Evolutionary conservation across 768 basidiomycete species (phyloP).

Genomic region (Rubroboletus pulcherrimus): DNA sequence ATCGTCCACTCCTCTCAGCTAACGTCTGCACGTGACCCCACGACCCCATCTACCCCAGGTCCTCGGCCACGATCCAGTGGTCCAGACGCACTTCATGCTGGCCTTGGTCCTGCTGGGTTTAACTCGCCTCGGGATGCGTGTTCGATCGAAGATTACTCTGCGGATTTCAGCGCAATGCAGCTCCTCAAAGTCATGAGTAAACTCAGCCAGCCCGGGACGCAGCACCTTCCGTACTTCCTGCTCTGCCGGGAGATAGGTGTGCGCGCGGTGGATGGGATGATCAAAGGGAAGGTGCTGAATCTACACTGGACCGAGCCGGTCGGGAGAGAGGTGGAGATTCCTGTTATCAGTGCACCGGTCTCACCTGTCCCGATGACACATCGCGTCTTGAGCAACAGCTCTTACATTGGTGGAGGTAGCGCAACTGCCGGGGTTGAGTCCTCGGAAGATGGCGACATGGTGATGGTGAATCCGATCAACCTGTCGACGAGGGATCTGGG

Average conservation of each 20-base stretch:
- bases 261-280: constrained; percentile 80
- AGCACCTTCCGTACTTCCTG: constrained; percentile 72
- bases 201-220: constrained; percentile 59
- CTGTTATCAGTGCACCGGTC: constrained; percentile 25
- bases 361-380: constrained; percentile 27
- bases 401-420: constrained; percentile 32
- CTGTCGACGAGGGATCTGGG: constrained; percentile 41
- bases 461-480: constrained; percentile 36
- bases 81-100: constrained; percentile 53
- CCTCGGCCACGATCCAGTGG: constrained; percentile 34
- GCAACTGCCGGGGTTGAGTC: constrained; percentile 39
- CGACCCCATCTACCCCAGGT: constrained; percentile 30
- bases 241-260: constrained; percentile 83
- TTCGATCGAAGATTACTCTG: constrained; percentile 45
- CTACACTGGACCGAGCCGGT: constrained; percentile 74
- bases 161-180: constrained; percentile 76
- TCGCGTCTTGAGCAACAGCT: constrained; percentile 28
- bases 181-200: constrained; percentile 80
- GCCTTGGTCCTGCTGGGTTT: constrained; percentile 59
- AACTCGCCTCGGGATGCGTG: constrained; percentile 32
- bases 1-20: constrained; percentile 80
- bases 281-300: constrained; percentile 71
- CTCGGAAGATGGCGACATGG: constrained; percentile 48
- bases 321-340: constrained; percentile 45
- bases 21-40: constrained; percentile 34